Evolutionary conservation across 345 rosid genomes (phyloP), one percentile per base, ranked within the genome.

Genomic region (Heritiera littoralis): DNA sequence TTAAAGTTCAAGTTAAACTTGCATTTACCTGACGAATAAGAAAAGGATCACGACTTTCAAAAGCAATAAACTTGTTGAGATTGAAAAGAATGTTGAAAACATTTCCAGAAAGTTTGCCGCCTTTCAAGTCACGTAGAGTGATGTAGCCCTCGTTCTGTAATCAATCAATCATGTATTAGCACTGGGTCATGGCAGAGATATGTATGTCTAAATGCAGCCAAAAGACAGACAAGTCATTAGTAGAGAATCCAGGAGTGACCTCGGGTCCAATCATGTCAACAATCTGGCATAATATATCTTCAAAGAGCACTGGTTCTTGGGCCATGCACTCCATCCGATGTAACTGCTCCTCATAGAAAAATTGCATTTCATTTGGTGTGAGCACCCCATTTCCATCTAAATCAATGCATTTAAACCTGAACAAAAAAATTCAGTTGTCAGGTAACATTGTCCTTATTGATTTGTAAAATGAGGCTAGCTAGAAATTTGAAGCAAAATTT

Each of bases 381-480:
- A 95, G 82, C 75, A 90, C 76, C 81, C 95, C 98, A 84, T 95
- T 92, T 80, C 91, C 98, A 84, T 81, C 97, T 84, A 95, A 88
- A 87, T 95, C 98, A 84, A 95, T 86, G 85, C 94, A 95, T 79
- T 87, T 95, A 89, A 95, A 95, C 98, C 98, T 95, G 84, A 78
- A 49, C 45, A n/a, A 46, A 4, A 61, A 30, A 43, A 69, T 30
- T 41, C 15, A 28, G 45, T 20, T n/a, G 6, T 77, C 72, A 66
- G 48, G 38, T 52, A 52, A 77, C 23, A 40, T 14, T 3, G 38
- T 32, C 28, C 30, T 49, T 51, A 30, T 28, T 49, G 43, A 52
- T 59, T 13, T 6, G 4, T 12, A 76, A 43, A 49, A 76, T 28
- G 35, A 64, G 15, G 46, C 70, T 32, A 48, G 55, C n/a, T 9